Conservation (phyloP, 306 rosid species). For the Sesbania bispinosa region DNA sequence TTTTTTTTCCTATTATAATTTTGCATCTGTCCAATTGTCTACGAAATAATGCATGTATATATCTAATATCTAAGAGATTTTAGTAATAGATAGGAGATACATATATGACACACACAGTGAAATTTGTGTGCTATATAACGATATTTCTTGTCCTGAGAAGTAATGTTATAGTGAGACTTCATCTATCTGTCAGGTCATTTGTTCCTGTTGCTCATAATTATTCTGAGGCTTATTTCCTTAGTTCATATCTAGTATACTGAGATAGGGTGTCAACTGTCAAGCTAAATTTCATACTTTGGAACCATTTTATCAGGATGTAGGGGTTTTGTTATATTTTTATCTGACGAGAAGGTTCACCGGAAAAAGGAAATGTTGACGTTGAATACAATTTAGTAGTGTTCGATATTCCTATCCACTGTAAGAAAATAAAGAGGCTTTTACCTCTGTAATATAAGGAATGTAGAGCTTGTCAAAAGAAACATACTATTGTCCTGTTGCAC, state of each 20-base stretch:
- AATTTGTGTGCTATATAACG: not conserved
- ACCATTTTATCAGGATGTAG: conserved; percentile 1
- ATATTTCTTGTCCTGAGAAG: not conserved
- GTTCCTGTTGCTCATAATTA: not conserved
- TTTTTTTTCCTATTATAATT: too few species aligned
- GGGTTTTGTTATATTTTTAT: conserved; percentile 3
- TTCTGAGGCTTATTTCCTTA: conserved; percentile 3
- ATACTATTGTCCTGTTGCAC: not conserved
- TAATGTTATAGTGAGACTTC: not conserved
- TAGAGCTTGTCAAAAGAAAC: not conserved
- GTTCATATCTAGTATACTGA: not conserved
- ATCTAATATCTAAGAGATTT: not conserved
- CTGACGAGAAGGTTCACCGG: not conserved
- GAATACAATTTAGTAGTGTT: conserved; percentile 3
- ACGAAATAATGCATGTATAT: not conserved
- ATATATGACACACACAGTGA: not conserved
- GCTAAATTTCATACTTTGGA: not conserved
- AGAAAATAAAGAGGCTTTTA: not conserved
- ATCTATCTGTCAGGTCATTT: conserved; percentile 12
- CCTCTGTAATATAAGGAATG: not conserved
- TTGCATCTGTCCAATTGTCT: too few species aligned
- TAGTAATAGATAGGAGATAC: not conserved
- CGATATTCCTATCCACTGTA: not conserved
- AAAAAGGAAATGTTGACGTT: conserved; percentile 1
- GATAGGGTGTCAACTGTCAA: not conserved